A percentile compares a stretch with the other conserved stretches of the same genome.
phyloP scores from a whole-genome alignment of 495 filamentous ascomycete genomes.

The Aspergillus avenaceus region DNA sequence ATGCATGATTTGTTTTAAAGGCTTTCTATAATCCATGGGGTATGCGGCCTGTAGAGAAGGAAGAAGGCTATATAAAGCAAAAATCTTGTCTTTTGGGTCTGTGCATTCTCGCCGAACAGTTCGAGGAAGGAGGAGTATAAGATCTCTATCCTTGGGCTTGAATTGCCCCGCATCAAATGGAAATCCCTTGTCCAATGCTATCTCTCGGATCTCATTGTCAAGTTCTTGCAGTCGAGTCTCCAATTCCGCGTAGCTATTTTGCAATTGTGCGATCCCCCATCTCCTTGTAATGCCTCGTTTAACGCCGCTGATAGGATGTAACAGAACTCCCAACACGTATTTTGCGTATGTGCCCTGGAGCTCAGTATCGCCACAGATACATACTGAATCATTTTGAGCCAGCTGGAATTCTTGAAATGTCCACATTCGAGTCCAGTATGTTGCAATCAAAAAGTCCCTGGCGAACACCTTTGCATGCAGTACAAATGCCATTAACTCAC shows the following conservation, averaged over 20 bases:
- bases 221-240: too few species aligned
- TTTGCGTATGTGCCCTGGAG: background rate
- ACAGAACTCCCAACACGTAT: background rate
- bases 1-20: background rate
- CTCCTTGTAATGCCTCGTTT: too few species aligned
- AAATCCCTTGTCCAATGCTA: background rate
- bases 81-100: background rate
- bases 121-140: background rate
- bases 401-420: constrained; percentile 5
- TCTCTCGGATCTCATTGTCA: too few species aligned
- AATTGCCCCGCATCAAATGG: background rate
- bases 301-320: background rate
- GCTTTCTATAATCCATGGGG: background rate
- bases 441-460: background rate
- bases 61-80: background rate
- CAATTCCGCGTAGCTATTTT: too few species aligned
- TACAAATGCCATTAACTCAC: too few species aligned
- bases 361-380: background rate
- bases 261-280: too few species aligned
- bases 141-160: background rate
- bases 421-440: constrained; percentile 3
- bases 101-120: background rate
- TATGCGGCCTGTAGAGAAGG: background rate
- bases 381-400: background rate
- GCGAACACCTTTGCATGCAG: too few species aligned